Base-by-base conservation (phyloP, 2,329 filamentous ascomycete genomes). In the Colletotrichum sp. region DNA sequence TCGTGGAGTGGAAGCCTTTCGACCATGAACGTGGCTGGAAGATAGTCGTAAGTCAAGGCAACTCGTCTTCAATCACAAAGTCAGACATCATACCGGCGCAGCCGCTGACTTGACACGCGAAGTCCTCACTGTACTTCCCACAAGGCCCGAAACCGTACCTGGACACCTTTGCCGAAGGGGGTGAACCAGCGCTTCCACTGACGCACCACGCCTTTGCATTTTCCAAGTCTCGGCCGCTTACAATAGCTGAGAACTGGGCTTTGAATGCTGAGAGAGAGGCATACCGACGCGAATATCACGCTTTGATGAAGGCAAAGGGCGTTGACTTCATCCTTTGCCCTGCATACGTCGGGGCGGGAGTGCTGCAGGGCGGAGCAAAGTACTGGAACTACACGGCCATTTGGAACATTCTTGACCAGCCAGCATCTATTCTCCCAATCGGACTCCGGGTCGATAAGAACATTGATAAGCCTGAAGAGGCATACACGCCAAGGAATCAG, bases 1-100 rank as follows among this genome's bases (percentile, higher is more conserved):
- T 93, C 1, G 80, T 91, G 3, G 87, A 90, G 14, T 89, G 88
- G 87, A 85, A 86, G 21, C 81, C 86, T 2, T 80, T 80, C n/a
- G 85, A 88, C 65, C 87, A 89, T 32, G 48, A 26, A n/a, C 48
- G 14, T 61, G 58, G 58, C 26, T 61, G 58, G 58, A 61, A 61
- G 16, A 61, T 34, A 32, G 30, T 34, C 9, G 58, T 61, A 32
- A 61, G 58, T 61, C 30, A 28, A 24, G 7, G 30, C 16, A 61
- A 21, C 6, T 8, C 18, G 4, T 12, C 5, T n/a, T n/a, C 58
- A 30, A 34, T 30, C 16, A 61, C 2, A 13, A 30, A 24, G 28
- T 52, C 43, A 21, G n/a, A 13, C 43, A 24, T 21, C 10, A 21
- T 52, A 3, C 10, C 4, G 43, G 43, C 43, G 6, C 6, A 4